Evolutionary conservation across 2,329 filamentous ascomycete genomes (phyloP), one percentile per base, ranked within the genome.

Genomic region (Hansfordia pulvinata): DNA sequence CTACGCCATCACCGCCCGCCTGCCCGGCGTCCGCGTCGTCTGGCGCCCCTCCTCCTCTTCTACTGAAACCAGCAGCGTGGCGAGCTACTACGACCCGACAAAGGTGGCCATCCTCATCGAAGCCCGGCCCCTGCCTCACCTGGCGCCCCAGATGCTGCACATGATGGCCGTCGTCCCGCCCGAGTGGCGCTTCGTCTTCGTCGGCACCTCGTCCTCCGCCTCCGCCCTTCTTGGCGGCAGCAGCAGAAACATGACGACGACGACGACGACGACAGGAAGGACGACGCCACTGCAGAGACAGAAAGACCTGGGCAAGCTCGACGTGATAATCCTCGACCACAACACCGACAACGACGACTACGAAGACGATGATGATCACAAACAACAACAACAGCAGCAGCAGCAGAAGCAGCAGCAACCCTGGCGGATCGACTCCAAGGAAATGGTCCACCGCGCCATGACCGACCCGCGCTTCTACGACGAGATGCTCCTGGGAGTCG

Each of bases 101-200:
- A 68, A 67, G 37, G 42, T 68, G 16, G 64, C 63, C 19, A 50
- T 69, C 9, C 37, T 69, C n/a, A 58, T 69, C 36, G 63, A 67
- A 44, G 51, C 55, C 10, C 53, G 60, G 5, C 52, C 56, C 2
- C 38, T 64, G 10, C 53, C 62, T 10, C 57, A 62, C 36, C 56
- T 67, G 4, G 58, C 57, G 1, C 60, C 63, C 3, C 55, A 60
- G 30, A 50, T 66, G 15, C 46, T 65, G 20, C 62, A 67, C 45
- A 64, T 66, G 56, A 58, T 62, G 18, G 47, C 56, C 4, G 60
- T 66, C 13, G 58, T 65, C 2, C 63, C 63, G 2, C 56, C 60
- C 6, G 64, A 69, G 39, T 69, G 64, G 64, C 58, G 56, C 23
- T 65, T 68, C 41, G 40, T 62, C 33, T 65, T 68, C 40, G 52